Conservation (phyloP, 2,329 filamentous ascomycete genomes). For the Xylariaceae sp. region DNA sequence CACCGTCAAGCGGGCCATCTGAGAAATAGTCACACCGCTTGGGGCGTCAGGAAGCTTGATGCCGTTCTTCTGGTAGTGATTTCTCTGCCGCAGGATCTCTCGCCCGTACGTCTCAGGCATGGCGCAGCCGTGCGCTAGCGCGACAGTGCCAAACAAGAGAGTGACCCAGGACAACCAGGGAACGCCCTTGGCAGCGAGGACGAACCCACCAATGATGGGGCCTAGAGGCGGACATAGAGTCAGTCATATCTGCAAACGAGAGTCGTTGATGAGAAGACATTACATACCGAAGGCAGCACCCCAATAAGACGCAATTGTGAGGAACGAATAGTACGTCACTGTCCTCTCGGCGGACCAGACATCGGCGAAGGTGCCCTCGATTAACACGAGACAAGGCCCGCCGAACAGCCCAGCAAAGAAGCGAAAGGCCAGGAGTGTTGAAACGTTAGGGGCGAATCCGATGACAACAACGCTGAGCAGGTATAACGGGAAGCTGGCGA, state of each 20-base stretch:
- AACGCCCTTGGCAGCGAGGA: background rate
- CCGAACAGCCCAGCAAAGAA: constrained; percentile 45
- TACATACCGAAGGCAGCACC: constrained; percentile 35
- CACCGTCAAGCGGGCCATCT: background rate
- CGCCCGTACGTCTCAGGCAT: constrained; percentile 20
- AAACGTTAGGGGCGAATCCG: constrained; percentile 44
- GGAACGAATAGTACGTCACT: constrained; percentile 43
- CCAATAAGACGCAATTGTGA: constrained; percentile 39
- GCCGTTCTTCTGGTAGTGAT: constrained; percentile 20
- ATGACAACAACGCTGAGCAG: constrained; percentile 46
- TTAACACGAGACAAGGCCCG: constrained; percentile 37
- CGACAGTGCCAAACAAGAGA: constrained; percentile 8
- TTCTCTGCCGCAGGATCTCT: constrained; percentile 8
- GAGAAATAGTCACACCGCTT: background rate
- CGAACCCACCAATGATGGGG: constrained; percentile 9
- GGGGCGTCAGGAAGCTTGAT: background rate
- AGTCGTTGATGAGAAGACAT: background rate
- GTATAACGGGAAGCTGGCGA: constrained; percentile 41
- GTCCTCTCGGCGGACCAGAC: constrained; percentile 41
- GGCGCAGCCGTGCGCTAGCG: constrained; percentile 3
- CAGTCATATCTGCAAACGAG: background rate
- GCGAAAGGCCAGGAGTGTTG: constrained; percentile 45
- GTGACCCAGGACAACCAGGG: constrained; percentile 9
- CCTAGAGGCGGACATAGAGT: constrained; percentile 1
- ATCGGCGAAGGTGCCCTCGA: constrained; percentile 43